phyloP scores from a whole-genome alignment of 2,329 filamentous ascomycete genomes.

The Alternaria triticina region DNA sequence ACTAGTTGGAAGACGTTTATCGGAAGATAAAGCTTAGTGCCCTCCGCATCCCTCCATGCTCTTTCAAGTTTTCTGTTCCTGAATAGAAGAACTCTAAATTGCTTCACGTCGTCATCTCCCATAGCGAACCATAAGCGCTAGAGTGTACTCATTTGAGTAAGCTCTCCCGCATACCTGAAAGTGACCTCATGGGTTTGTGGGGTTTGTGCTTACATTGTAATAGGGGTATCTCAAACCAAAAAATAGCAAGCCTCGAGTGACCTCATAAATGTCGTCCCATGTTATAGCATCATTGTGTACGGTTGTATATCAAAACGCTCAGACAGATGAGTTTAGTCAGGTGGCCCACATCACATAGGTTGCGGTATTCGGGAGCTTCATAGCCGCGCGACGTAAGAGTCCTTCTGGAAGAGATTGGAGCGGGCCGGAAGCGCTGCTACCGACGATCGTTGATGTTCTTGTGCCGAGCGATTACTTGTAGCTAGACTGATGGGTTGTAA shows the following conservation, averaged over 20 bases:
- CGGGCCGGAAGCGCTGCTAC: background rate
- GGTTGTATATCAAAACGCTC: background rate
- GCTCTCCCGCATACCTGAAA: background rate
- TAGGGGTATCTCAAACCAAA: background rate
- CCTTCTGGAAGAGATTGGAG: background rate
- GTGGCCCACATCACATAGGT: background rate
- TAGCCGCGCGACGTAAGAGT: background rate
- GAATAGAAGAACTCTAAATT: background rate
- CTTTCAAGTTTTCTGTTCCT: background rate
- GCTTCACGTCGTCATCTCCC: background rate
- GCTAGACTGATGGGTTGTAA: background rate
- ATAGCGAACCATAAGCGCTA: background rate
- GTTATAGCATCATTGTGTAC: background rate
- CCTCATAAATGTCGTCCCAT: background rate
- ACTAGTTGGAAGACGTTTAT: background rate
- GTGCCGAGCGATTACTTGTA: background rate
- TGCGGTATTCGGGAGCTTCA: background rate
- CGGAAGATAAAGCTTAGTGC: background rate
- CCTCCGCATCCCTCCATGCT: background rate
- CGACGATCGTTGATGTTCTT: background rate
- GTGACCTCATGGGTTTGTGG: background rate
- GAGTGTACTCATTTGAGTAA: background rate
- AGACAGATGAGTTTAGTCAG: background rate
- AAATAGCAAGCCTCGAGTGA: background rate
- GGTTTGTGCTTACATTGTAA: background rate